phyloP scores from a whole-genome alignment of 768 basidiomycete genomes.

The Boletus rex-veris region DNA sequence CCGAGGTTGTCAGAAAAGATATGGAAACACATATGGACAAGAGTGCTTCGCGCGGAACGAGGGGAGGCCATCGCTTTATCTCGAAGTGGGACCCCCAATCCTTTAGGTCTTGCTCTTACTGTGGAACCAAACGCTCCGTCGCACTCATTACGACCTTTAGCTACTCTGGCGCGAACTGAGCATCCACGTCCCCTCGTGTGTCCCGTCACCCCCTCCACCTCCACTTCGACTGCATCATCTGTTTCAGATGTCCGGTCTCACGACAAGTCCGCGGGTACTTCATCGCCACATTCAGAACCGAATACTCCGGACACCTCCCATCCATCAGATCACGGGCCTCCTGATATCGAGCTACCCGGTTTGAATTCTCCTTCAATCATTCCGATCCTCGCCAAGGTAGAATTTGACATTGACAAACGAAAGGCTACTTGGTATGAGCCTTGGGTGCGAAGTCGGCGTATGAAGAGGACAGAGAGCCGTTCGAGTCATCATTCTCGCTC shows the following conservation, averaged over 20 bases:
- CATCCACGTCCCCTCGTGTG: slow-evolving; percentile 35
- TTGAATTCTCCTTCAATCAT: slow-evolving; percentile 61
- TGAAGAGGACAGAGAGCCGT: slow-evolving; percentile 51
- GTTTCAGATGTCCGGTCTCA: slow-evolving; percentile 46
- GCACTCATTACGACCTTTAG: slow-evolving; percentile 42
- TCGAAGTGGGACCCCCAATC: slow-evolving; percentile 36
- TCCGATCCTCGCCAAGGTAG: slow-evolving; percentile 88
- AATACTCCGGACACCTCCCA: slow-evolving; percentile 56
- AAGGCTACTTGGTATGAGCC: slow-evolving; percentile 85
- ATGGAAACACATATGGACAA: slow-evolving; percentile 83
- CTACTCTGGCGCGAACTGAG: slow-evolving; percentile 42
- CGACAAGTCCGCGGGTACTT: slow-evolving; percentile 47
- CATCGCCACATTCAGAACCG: slow-evolving; percentile 42
- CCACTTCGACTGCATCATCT: slow-evolving; percentile 51
- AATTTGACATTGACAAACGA: slow-evolving; percentile 86
- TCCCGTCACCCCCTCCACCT: slow-evolving; percentile 36
- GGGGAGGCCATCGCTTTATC: slow-evolving; percentile 34
- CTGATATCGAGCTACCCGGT: slow-evolving; percentile 63
- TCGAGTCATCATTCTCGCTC: slow-evolving; percentile 27
- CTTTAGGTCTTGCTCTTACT: slow-evolving; percentile 45
- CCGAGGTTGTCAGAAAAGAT: slow-evolving; percentile 84
- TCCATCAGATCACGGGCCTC: slow-evolving; percentile 35
- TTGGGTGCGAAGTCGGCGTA: slow-evolving; percentile 66
- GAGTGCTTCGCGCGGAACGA: slow-evolving; percentile 64
- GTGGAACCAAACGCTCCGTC: slow-evolving; percentile 32